Evolutionary conservation across 306 rosid species (phyloP), one percentile per base, ranked within the genome.

Genomic region (Trichosanthes truncata): DNA sequence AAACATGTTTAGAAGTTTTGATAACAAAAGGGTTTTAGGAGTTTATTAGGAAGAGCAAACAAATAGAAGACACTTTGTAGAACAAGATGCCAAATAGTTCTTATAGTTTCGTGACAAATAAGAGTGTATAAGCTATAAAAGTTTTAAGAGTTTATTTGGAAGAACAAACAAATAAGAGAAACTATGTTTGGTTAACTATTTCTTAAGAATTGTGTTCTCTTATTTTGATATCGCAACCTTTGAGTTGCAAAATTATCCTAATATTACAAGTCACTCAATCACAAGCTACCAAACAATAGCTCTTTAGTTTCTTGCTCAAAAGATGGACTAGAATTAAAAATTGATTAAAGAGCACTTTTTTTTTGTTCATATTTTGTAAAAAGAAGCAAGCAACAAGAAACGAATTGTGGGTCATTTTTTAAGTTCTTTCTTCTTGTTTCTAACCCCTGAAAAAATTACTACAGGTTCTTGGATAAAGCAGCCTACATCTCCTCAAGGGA

Each of bases 391-490:
- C 48, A 43, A 43, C 2, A 43, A 7, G 48, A 43, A 43, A 43
- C 48, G 3, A 48, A 14, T 2, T 1, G 52, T 48, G 52, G 52
- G 33, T 29, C 33, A 29, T 29, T 29, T 29, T 65, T 65, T 0
- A 18, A 23, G 29, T 12, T 43, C 6, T 45, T 21, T 10, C 55
- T 25, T 14, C 56, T 25, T 26, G 14, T 78, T 71, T 51, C 33
- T 78, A 68, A 68, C 55, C 36, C 40, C 2, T 71, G 18, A 59
- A 65, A 46, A 21, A 52, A 33, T 43, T 82, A 82, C 83, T 82
- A 82, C 83, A 94, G 98, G 91, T 94, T 94, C 84, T 88, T 94
- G 89, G 98, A 94, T 77, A 91, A 89, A 81, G 98, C 98, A 83
- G 97, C 98, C 15, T 84, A 81, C 76, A 83, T 94, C 77, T 84